phyloP scores from a whole-genome alignment of 495 filamentous ascomycete species.

The Aspergillus heteromorphus region DNA sequence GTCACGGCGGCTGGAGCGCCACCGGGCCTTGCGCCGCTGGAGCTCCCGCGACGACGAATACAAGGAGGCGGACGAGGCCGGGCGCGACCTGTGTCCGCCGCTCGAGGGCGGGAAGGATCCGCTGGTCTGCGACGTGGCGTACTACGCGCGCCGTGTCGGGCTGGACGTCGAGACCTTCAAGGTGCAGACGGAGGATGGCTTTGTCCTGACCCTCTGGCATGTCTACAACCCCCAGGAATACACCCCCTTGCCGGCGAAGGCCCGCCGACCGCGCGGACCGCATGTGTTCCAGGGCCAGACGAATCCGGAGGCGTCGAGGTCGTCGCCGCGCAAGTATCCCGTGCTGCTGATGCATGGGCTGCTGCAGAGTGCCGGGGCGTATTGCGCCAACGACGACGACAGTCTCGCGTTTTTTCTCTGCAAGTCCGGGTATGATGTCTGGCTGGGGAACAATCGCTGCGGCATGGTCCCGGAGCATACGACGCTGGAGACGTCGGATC shows the following conservation, averaged over 20 bases:
- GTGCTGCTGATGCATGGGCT: constrained; percentile 86
- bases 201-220: constrained; percentile 84
- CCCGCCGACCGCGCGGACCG: constrained; percentile 29
- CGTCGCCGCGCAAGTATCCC: constrained; percentile 65
- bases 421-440: constrained; percentile 93
- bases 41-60: constrained; percentile 37
- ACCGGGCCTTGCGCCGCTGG: constrained; percentile 57
- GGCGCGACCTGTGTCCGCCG: constrained; percentile 54
- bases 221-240: constrained; percentile 81
- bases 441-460: constrained; percentile 93
- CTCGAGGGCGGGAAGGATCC: constrained; percentile 76
- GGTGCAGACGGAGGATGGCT: constrained; percentile 93
- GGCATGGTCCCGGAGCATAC: constrained; percentile 75
- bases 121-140: constrained; percentile 70
- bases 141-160: constrained; percentile 86
- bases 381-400: constrained; percentile 85
- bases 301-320: constrained; percentile 3
- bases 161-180: constrained; percentile 78
- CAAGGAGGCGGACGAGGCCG: constrained; percentile 33
- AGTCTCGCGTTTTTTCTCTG: constrained; percentile 87
- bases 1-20: constrained; percentile 45
- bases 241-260: constrained; percentile 36
- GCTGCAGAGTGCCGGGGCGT: constrained; percentile 82
- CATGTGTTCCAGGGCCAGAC: constrained; percentile 26
- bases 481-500: constrained; percentile 64